A percentile compares a stretch with the other conserved stretches of the same genome.
Evolutionary conservation across 768 basidiomycete genomes (phyloP).

Genomic region (Collybia sp.): DNA sequence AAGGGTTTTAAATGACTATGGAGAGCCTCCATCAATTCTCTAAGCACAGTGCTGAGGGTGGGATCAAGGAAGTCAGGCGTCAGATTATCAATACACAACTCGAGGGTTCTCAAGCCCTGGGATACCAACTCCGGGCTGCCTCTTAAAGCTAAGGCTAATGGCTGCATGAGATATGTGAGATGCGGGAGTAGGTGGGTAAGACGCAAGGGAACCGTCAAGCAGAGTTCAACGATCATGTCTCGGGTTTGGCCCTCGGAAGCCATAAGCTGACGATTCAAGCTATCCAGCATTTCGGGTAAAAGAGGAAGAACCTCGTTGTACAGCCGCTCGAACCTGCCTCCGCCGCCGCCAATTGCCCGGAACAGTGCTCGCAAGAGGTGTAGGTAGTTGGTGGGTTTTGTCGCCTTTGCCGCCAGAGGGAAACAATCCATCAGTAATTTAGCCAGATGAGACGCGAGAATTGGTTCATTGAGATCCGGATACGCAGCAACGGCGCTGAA

Average conservation of each 20-base stretch:
- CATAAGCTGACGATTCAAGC: constrained; percentile 83
- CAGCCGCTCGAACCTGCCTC: constrained; percentile 87
- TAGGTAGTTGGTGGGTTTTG: constrained; percentile 90
- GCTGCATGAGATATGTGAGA: constrained; percentile 93
- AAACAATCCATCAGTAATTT: constrained; percentile 96
- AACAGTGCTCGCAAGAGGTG: constrained; percentile 89
- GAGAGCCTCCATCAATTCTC: constrained; percentile 92
- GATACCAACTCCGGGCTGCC: constrained; percentile 88
- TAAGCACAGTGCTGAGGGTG: constrained; percentile 85
- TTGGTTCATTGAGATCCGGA: constrained; percentile 78
- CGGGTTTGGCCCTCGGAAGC: constrained; percentile 77
- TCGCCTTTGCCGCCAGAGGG: constrained; percentile 86
- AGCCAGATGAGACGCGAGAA: constrained; percentile 89
- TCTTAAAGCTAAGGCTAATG: constrained; percentile 84
- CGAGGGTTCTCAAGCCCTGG: constrained; percentile 93
- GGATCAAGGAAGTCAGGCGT: constrained; percentile 98
- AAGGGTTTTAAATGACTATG: constrained; percentile 88
- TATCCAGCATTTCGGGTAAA: constrained; percentile 95
- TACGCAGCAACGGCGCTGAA: constrained; percentile 80
- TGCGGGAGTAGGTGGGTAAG: constrained; percentile 95
- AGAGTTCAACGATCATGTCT: constrained; percentile 96
- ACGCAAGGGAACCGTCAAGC: constrained; percentile 92
- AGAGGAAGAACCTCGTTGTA: constrained; percentile 97
- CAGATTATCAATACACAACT: constrained; percentile 98
- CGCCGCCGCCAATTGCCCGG: constrained; percentile 87